These are phyloP conservation scores for Biscogniauxia sp. DNA, from an alignment of 2,329 filamentous ascomycete species.

Conservation along the genomic window DNA sequence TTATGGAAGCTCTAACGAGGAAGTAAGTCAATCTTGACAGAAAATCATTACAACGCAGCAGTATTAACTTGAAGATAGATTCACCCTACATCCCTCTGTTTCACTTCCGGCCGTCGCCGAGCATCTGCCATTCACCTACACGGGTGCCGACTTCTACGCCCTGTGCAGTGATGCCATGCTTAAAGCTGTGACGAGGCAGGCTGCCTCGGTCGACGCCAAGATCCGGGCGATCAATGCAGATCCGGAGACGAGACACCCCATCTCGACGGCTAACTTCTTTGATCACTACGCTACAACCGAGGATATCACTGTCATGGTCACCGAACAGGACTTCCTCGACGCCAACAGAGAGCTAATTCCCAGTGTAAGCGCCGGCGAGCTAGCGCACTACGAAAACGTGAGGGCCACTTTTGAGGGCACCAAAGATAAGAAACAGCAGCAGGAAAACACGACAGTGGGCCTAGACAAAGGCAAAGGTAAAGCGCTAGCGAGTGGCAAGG, in stretches of 20 bases:
- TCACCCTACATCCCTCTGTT: slow-evolving; percentile 76
- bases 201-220: slow-evolving; percentile 78
- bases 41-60: not conserved
- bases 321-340: slow-evolving; percentile 80
- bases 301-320: slow-evolving; percentile 84
- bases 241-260: slow-evolving; percentile 41
- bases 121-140: slow-evolving; percentile 89
- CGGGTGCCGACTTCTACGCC: slow-evolving; percentile 94
- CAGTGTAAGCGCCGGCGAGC: slow-evolving; percentile 86
- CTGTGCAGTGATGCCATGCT: slow-evolving; percentile 98
- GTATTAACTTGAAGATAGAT: slow-evolving; percentile 50
- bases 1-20: slow-evolving; percentile 87
- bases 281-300: slow-evolving; percentile 82
- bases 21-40: slow-evolving; percentile 61
- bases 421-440: slow-evolving; percentile 44
- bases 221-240: slow-evolving; percentile 66
- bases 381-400: slow-evolving; percentile 87
- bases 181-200: slow-evolving; percentile 92
- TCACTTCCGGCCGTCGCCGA: slow-evolving; percentile 74
- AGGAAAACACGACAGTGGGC: slow-evolving; percentile 33
- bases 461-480: slow-evolving; percentile 35
- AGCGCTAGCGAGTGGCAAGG: slow-evolving; percentile 34
- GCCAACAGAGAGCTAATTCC: slow-evolving; percentile 87
- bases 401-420: slow-evolving; percentile 76
- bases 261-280: slow-evolving; percentile 92